These are phyloP conservation scores for Hevea brasiliensis DNA, from an alignment of 345 rosid genomes.

Conservation along the genomic window DNA sequence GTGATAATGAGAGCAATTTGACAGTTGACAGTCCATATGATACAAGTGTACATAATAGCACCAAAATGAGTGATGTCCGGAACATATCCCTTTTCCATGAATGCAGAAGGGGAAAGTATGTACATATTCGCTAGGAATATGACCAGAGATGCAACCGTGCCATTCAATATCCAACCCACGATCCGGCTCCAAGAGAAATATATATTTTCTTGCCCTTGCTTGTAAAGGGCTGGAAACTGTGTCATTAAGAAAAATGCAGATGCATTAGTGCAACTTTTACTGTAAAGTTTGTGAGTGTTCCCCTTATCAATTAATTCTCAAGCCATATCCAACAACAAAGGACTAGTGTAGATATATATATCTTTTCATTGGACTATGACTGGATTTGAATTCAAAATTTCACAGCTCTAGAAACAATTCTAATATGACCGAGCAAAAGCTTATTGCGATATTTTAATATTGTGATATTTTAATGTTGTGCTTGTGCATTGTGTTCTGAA, in stretches of 20 bases:
- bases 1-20: conserved; percentile 66
- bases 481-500: background rate
- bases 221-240: conserved; percentile 80
- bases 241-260: conserved; percentile 1
- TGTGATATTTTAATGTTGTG: no score
- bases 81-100: conserved; percentile 37
- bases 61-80: conserved; percentile 55
- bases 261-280: background rate
- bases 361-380: no score
- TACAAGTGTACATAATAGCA: conserved; percentile 53
- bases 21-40: conserved; percentile 69
- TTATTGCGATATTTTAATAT: no score
- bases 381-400: no score
- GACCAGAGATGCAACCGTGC: conserved; percentile 50
- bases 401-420: no score
- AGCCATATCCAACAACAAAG: no score
- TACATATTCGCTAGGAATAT: conserved; percentile 47
- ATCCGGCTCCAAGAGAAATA: conserved; percentile 68
- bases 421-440: no score
- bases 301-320: no score
- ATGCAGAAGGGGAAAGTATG: conserved; percentile 45
- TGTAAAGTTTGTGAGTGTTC: no score
- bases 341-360: no score
- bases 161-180: conserved; percentile 69
- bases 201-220: conserved; percentile 69